Evolutionary conservation across 2,329 filamentous ascomycete species (phyloP).

Genomic region (Sporothrix dimorphospora): DNA sequence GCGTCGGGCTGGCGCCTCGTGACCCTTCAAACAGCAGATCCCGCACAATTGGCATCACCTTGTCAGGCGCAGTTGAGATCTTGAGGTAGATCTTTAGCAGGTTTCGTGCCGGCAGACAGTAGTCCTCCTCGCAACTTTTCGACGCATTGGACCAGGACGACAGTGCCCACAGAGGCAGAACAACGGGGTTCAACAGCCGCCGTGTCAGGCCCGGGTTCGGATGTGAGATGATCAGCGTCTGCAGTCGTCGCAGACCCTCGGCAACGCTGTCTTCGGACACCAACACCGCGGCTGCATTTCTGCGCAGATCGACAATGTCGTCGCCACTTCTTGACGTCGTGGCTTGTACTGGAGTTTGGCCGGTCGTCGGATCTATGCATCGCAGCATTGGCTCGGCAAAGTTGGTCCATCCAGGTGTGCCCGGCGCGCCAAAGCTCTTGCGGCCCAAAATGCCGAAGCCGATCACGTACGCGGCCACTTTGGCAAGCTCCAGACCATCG

Average conservation of each 20-base stretch:
- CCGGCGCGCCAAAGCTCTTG: conserved; percentile 66
- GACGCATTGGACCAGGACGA: conserved; percentile 51
- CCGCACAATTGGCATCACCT: conserved; percentile 53
- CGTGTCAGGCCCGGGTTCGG: conserved; percentile 68
- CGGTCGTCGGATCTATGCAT: conserved; percentile 51
- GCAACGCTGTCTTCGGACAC: conserved; percentile 53
- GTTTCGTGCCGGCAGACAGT: conserved; percentile 51
- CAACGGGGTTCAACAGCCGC: conserved; percentile 60
- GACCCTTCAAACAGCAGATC: conserved; percentile 62
- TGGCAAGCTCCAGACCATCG: conserved; percentile 60
- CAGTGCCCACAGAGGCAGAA: conserved; percentile 67
- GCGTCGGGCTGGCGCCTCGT: conserved; percentile 37
- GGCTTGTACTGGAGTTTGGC: conserved; percentile 38
- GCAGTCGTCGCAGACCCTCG: conserved; percentile 57
- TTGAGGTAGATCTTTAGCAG: conserved; percentile 62
- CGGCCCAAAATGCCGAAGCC: conserved; percentile 69
- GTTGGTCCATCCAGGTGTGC: conserved; percentile 62
- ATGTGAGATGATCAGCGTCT: conserved; percentile 62
- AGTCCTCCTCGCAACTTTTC: conserved; percentile 43
- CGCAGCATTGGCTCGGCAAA: conserved; percentile 63
- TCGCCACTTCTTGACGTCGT: conserved; percentile 35
- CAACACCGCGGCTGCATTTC: conserved; percentile 44
- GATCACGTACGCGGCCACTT: conserved; percentile 64
- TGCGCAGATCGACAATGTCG: conserved; percentile 53
- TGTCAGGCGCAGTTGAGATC: conserved; percentile 56